Evolutionary conservation across 2,329 filamentous ascomycete species (phyloP).

Genomic region (Ophiostoma himal-ulmi): DNA sequence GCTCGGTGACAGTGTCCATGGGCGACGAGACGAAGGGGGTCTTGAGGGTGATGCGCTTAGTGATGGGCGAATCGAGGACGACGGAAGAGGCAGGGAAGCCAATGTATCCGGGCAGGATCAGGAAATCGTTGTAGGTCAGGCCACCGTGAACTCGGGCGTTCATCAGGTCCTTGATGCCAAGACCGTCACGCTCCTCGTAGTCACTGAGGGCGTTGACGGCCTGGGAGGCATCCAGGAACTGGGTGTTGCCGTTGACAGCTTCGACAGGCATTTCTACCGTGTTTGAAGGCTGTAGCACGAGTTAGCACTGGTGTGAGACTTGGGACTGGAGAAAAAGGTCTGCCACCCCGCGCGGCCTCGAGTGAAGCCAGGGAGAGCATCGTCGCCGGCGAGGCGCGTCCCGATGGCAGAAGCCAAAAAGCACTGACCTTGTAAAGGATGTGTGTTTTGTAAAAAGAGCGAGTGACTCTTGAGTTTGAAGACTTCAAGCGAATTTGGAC

Average conservation of each 20-base stretch:
- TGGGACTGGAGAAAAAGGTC: neutral
- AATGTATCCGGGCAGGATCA: slow-evolving; percentile 94
- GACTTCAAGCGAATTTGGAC: slow-evolving; percentile 27
- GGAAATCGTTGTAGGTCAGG: slow-evolving; percentile 98
- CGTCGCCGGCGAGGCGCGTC: slow-evolving; percentile 1
- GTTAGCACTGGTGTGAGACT: neutral
- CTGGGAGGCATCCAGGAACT: slow-evolving; percentile 65
- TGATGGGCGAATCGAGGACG: slow-evolving; percentile 81
- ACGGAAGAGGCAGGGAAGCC: slow-evolving; percentile 93
- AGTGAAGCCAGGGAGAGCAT: slow-evolving; percentile 15
- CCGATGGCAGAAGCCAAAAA: neutral
- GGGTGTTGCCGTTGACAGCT: slow-evolving; percentile 46
- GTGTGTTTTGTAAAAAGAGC: slow-evolving; percentile 2
- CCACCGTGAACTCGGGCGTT: slow-evolving; percentile 89
- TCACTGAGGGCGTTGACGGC: slow-evolving; percentile 77
- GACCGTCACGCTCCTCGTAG: slow-evolving; percentile 76
- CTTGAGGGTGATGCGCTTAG: slow-evolving; percentile 92
- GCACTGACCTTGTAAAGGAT: slow-evolving; percentile 15
- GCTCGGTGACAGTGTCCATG: slow-evolving; percentile 99
- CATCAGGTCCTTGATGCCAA: slow-evolving; percentile 78
- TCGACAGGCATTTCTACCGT: slow-evolving; percentile 57
- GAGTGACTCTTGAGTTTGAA: slow-evolving; percentile 26
- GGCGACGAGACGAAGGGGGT: slow-evolving; percentile 95
- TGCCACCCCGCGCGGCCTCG: neutral
- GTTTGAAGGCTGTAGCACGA: neutral